Base-by-base conservation (phyloP, 169 alveolate species). In the Plasmodium inui region DNA sequence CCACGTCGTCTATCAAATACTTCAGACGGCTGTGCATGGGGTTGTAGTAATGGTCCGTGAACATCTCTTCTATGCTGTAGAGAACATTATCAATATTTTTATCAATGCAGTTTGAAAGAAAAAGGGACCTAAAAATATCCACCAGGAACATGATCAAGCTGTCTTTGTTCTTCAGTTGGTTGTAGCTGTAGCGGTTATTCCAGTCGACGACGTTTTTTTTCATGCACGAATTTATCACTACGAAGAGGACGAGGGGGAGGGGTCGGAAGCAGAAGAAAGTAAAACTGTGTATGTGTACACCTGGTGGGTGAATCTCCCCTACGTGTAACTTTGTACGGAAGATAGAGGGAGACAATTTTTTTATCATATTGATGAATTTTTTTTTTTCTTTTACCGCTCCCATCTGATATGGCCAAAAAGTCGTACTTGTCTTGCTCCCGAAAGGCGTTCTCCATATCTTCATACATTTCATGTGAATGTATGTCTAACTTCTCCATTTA, bases 1-100 rank as follows among this genome's bases (percentile, higher is more conserved):
- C 92, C 50, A 84, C 92, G 78, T 84, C 92, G 22, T 84, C 92
- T 84, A 84, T 84, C 61, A 84, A 84, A 71, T 84, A 84, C 39
- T 84, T 84, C 83, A 84, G 34, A 44, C 92, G 46, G 83, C 92
- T 84, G 26, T 84, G 92, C 78, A 70, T 28, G 7, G 92, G 92
- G 30, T 84, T 84, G 72, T 84, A 19, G 34, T 84, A 84, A 17
- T 84, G 92, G 22, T 84, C 92, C 37, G 78, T 84, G 70, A 84
- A 84, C 92, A 84, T 84, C 50, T 84, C 83, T 44, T 84, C 92
- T 70, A 84, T 70, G 44, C 92, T 84, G 30, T 22, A 71, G 32
- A 84, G 74, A 44, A 84, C 92, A 84, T 46, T 84, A 55, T 84
- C 83, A 34, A 84, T 84, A 28, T 84, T 84, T 84, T 84, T 84